These are phyloP conservation scores for Ganoderma lucidum DNA, from an alignment of 1,284 basidiomycete species.

Conservation along the genomic window DNA sequence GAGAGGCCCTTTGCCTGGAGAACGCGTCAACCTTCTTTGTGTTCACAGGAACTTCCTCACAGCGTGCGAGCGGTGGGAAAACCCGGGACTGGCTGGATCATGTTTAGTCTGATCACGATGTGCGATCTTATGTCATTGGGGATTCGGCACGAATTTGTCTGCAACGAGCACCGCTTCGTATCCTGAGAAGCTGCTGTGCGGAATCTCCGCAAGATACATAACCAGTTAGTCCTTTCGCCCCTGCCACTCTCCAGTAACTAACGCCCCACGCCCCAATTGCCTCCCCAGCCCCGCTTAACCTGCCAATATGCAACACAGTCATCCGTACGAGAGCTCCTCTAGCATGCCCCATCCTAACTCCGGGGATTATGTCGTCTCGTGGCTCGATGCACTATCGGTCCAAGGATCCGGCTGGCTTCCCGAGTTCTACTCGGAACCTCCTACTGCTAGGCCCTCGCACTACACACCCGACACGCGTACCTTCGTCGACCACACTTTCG, in stretches of 20 bases:
- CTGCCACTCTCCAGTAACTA: background rate
- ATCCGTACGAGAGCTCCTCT: slow-evolving; percentile 4
- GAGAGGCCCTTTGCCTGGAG: background rate
- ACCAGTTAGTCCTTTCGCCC: background rate
- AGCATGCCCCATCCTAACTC: background rate
- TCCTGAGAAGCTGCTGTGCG: slow-evolving; percentile 11
- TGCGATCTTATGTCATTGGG: slow-evolving; percentile 6
- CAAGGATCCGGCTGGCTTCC: slow-evolving; percentile 4
- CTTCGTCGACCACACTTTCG: background rate
- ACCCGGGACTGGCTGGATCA: background rate
- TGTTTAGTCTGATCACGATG: slow-evolving; percentile 3
- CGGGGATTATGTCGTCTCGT: background rate
- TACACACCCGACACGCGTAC: background rate
- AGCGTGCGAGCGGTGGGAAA: slow-evolving; percentile 3
- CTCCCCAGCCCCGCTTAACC: background rate
- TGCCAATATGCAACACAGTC: slow-evolving; percentile 1
- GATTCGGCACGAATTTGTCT: slow-evolving; percentile 5
- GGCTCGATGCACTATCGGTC: slow-evolving; percentile 4
- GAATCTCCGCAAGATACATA: background rate
- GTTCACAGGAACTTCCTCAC: slow-evolving; percentile 5
- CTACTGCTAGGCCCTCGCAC: background rate
- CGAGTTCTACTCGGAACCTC: background rate
- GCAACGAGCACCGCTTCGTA: slow-evolving; percentile 3
- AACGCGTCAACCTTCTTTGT: slow-evolving; percentile 6
- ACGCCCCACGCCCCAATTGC: background rate